phyloP scores from a whole-genome alignment of 176 grass and related monocot species.

The Stipa capillata region DNA sequence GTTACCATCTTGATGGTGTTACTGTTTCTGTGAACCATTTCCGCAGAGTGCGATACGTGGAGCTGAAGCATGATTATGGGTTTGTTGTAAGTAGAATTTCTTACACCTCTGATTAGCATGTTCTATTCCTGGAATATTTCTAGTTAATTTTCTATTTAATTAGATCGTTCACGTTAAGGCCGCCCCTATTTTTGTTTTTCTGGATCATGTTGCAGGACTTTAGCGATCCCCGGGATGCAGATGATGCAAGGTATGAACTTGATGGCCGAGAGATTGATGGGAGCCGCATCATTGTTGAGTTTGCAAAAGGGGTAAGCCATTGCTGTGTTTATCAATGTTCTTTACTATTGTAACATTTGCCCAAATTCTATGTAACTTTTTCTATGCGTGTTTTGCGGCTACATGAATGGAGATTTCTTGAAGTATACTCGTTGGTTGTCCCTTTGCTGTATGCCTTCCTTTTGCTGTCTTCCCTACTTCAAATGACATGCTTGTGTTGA shows the following conservation, averaged over 20 bases:
- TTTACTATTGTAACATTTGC: background rate
- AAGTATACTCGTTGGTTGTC: background rate
- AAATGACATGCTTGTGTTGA: background rate
- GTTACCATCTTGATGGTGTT: constrained; percentile 27
- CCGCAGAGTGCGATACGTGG: constrained; percentile 70
- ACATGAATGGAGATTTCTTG: background rate
- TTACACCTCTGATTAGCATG: background rate
- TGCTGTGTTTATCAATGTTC: background rate
- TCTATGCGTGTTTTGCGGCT: background rate
- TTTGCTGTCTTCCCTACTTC: background rate
- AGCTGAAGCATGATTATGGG: constrained; percentile 79
- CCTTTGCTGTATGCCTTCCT: background rate
- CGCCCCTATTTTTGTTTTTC: background rate
- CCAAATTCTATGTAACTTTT: background rate
- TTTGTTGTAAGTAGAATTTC: constrained; percentile 68
- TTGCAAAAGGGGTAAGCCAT: constrained; percentile 61
- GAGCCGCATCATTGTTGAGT: constrained; percentile 57
- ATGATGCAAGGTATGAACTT: constrained; percentile 69
- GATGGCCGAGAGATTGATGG: constrained; percentile 69
- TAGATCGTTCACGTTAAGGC: constrained; percentile 8
- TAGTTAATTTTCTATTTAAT: background rate
- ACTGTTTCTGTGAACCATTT: constrained; percentile 36
- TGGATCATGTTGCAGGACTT: constrained; percentile 47
- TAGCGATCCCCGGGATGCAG: constrained; percentile 62
- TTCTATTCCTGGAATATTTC: background rate